These are phyloP conservation scores for Globisporangium sylvaticum DNA, from an alignment of 352 stramenopile species.

Conservation along the genomic window DNA sequence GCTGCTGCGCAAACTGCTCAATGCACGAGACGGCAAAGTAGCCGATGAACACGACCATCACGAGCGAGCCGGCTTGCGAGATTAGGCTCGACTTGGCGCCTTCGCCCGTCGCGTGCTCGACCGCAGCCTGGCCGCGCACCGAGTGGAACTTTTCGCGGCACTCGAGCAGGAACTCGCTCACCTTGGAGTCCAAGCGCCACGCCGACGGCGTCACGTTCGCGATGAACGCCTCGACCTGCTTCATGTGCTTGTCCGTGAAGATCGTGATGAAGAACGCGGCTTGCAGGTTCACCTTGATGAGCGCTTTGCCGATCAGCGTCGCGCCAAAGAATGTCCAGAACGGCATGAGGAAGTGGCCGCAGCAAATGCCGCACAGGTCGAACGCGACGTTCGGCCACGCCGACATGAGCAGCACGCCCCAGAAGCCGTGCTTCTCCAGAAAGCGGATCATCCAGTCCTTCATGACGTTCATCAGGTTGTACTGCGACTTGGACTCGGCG, in stretches of 20 bases:
- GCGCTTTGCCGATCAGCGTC: slow-evolving; percentile 91
- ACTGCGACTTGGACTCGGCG: slow-evolving; percentile 73
- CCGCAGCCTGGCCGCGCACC: slow-evolving; percentile 47
- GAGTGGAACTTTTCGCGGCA: slow-evolving; percentile 87
- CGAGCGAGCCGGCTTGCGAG: slow-evolving; percentile 68
- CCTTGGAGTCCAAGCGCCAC: slow-evolving; percentile 73
- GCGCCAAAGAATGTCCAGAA: slow-evolving; percentile 95
- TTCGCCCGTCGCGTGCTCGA: slow-evolving; percentile 47
- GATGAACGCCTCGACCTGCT: slow-evolving; percentile 84
- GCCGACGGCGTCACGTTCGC: slow-evolving; percentile 60
- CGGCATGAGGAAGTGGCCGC: slow-evolving; percentile 92
- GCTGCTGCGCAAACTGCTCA: slow-evolving; percentile 89
- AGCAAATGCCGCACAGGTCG: slow-evolving; percentile 93
- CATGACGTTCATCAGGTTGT: slow-evolving; percentile 88
- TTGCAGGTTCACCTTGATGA: slow-evolving; percentile 91
- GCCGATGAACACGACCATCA: slow-evolving; percentile 87
- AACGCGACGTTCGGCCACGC: slow-evolving; percentile 95
- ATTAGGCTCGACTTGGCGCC: slow-evolving; percentile 59
- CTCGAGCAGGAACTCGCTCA: slow-evolving; percentile 85
- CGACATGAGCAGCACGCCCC: slow-evolving; percentile 91
- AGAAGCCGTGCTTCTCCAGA: slow-evolving; percentile 90
- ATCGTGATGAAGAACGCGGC: slow-evolving; percentile 90
- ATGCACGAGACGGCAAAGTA: slow-evolving; percentile 91
- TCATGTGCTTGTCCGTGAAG: slow-evolving; percentile 84
- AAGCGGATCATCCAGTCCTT: slow-evolving; percentile 94